Evolutionary conservation across 805 yeast genomes (phyloP).

Genomic region (Lipomyces starkeyi): DNA sequence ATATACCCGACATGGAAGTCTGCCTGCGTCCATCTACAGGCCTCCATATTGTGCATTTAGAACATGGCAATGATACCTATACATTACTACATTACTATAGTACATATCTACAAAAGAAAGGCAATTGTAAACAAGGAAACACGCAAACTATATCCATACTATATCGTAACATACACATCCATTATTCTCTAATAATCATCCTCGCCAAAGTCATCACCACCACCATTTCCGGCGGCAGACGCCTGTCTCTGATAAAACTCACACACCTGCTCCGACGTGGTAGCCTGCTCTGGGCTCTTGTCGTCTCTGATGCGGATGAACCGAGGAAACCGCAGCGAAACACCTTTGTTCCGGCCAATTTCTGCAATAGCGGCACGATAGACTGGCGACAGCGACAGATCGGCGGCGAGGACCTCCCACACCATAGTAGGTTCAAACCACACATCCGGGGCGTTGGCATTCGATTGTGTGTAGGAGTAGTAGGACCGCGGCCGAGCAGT

Average conservation of each 20-base stretch:
- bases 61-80: background rate
- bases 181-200: slow-evolving; percentile 16
- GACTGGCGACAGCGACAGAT: slow-evolving; percentile 83
- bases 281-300: slow-evolving; percentile 83
- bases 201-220: slow-evolving; percentile 17
- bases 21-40: too few relatives aligned
- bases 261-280: slow-evolving; percentile 79
- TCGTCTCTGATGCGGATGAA: slow-evolving; percentile 85
- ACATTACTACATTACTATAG: background rate
- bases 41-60: background rate
- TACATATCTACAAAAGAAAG: background rate
- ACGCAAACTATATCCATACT: background rate
- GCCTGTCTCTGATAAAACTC: slow-evolving; percentile 79
- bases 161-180: background rate
- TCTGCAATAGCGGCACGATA: slow-evolving; percentile 81
- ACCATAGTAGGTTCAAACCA: slow-evolving; percentile 89
- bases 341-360: slow-evolving; percentile 69
- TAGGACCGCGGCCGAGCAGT: slow-evolving; percentile 68
- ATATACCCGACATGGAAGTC: too few relatives aligned
- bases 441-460: slow-evolving; percentile 80
- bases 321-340: slow-evolving; percentile 87
- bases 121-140: background rate
- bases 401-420: slow-evolving; percentile 92
- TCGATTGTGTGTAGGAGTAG: slow-evolving; percentile 64
- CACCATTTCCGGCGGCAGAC: slow-evolving; percentile 17